A percentile compares a stretch with the other conserved stretches of the same genome.
These are phyloP conservation scores for Miscanthus lutarioriparius DNA, from an alignment of 176 grass and related monocot genomes.

Conservation along the genomic window DNA sequence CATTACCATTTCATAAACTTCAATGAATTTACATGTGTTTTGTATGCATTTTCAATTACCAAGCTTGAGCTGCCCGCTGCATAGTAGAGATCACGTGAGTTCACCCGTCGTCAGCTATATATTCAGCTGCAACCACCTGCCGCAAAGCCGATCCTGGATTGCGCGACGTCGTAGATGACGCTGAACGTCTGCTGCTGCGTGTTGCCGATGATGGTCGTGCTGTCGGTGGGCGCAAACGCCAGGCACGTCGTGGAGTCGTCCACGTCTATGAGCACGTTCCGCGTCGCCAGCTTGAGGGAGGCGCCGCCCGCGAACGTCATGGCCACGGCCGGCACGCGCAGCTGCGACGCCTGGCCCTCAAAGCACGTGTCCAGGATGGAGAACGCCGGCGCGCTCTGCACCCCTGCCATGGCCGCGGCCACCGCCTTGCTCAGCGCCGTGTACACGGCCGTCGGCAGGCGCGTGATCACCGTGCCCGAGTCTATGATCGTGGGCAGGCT, in stretches of 20 bases:
- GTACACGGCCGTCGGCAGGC: constrained; percentile 67
- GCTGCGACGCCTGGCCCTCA: constrained; percentile 36
- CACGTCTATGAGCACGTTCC: constrained; percentile 64
- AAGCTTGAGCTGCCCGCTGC: background rate
- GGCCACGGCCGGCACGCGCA: constrained; percentile 49
- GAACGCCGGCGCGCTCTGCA: constrained; percentile 36
- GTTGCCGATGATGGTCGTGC: constrained; percentile 72
- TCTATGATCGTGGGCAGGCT: constrained; percentile 73
- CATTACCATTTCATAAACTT: background rate
- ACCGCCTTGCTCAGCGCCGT: constrained; percentile 65
- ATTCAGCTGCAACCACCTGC: constrained; percentile 70
- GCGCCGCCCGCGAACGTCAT: constrained; percentile 61
- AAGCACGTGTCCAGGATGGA: constrained; percentile 84
- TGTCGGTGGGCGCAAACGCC: constrained; percentile 58
- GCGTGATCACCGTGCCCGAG: constrained; percentile 83
- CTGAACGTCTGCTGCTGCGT: constrained; percentile 87
- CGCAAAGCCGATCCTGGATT: constrained; percentile 67
- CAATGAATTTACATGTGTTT: background rate
- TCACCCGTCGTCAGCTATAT: background rate
- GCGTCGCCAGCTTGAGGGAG: constrained; percentile 35
- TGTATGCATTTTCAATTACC: constrained; percentile 10
- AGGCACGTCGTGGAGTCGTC: constrained; percentile 71
- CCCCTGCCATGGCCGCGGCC: constrained; percentile 35
- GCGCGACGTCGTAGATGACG: constrained; percentile 62
- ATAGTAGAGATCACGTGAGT: background rate